phyloP scores from a whole-genome alignment of 169 alveolate species.

The Plasmodium malariae region DNA sequence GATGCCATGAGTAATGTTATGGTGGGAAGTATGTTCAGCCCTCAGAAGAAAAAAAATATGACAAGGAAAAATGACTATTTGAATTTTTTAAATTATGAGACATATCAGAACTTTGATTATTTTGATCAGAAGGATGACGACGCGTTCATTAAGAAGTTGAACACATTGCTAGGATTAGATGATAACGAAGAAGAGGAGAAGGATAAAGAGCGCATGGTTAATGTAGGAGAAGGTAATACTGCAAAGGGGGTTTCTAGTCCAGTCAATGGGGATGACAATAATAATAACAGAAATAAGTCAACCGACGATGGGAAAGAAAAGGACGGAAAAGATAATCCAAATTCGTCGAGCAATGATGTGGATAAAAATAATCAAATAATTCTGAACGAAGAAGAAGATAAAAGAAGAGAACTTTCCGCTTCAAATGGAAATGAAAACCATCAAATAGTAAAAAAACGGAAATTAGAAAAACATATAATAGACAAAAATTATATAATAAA shows the following conservation, averaged over 20 bases:
- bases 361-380: slow-evolving; percentile 4
- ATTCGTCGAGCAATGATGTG: neutral
- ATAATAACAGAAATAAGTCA: neutral
- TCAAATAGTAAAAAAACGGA: slow-evolving; percentile 40
- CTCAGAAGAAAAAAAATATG: slow-evolving; percentile 32
- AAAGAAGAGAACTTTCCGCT: neutral
- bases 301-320: neutral
- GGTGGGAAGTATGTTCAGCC: slow-evolving; percentile 70
- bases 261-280: neutral
- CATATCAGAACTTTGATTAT: slow-evolving; percentile 76
- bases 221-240: neutral
- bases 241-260: neutral
- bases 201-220: neutral
- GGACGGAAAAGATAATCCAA: neutral
- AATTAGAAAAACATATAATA: slow-evolving; percentile 63
- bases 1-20: slow-evolving; percentile 65
- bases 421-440: neutral
- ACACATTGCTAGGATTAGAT: slow-evolving; percentile 65
- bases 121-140: slow-evolving; percentile 76
- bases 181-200: slow-evolving; percentile 32
- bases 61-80: slow-evolving; percentile 42
- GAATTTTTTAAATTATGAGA: slow-evolving; percentile 53
- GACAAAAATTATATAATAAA: slow-evolving; percentile 67
- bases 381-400: neutral
- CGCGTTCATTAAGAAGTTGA: slow-evolving; percentile 66